phyloP scores from a whole-genome alignment of 2,329 filamentous ascomycete species.

The Fusarium multiceps region DNA sequence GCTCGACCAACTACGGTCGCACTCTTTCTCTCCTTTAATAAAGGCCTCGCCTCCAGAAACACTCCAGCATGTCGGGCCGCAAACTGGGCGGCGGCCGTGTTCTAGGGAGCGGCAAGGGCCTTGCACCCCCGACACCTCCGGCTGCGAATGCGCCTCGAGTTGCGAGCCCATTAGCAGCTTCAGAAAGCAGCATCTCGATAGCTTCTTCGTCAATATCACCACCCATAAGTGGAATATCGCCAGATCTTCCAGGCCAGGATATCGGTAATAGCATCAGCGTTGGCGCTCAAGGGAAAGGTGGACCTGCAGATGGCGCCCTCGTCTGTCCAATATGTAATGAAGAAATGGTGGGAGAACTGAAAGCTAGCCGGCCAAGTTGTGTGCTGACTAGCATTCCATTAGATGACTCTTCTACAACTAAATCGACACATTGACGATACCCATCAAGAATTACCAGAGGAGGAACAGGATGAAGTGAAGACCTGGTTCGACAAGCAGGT shows the following conservation, averaged over 20 bases:
- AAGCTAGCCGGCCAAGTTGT: not conserved
- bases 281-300: conserved; percentile 63
- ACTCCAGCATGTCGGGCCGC: conserved; percentile 76
- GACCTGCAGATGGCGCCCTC: conserved; percentile 66
- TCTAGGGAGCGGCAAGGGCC: conserved; percentile 84
- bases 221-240: conserved; percentile 68
- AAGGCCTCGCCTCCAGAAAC: not conserved
- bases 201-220: conserved; percentile 78
- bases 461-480: conserved; percentile 93
- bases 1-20: conserved; percentile 51
- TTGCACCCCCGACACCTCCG: conserved; percentile 71
- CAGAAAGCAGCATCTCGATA: conserved; percentile 80
- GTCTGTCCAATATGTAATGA: conserved; percentile 98
- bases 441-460: conserved; percentile 88
- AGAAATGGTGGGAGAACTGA: conserved; percentile 80
- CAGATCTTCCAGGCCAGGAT: conserved; percentile 76
- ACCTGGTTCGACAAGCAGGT: conserved; percentile 98
- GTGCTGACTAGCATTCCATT: not conserved
- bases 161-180: conserved; percentile 64
- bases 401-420: conserved; percentile 92
- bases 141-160: conserved; percentile 57
- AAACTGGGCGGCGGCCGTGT: conserved; percentile 93
- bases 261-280: conserved; percentile 84
- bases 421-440: conserved; percentile 88
- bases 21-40: conserved; percentile 33